These are phyloP conservation scores for Solanum acaule DNA, from an alignment of 257 asterid species.

Conservation along the genomic window DNA sequence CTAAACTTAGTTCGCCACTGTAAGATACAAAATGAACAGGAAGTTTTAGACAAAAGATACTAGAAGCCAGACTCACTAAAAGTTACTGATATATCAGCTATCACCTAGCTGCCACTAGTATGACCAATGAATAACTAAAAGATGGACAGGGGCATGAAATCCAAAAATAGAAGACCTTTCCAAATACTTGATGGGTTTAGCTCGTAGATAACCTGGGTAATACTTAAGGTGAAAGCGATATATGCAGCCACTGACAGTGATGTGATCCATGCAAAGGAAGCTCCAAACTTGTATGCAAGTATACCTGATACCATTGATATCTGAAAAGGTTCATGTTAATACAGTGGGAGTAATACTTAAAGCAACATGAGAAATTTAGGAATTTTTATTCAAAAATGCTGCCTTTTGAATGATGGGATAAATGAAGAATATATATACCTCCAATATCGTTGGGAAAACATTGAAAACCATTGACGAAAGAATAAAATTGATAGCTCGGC, in stretches of 20 bases:
- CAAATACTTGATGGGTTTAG: neutral
- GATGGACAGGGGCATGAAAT: neutral
- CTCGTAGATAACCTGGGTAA: constrained; percentile 64
- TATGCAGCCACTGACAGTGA: constrained; percentile 81
- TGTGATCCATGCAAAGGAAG: constrained; percentile 96
- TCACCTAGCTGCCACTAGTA: neutral
- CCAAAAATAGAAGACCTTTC: neutral
- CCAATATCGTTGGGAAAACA: constrained; percentile 85
- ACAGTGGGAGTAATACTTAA: constrained; percentile 7
- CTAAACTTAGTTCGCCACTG: constrained; percentile 99
- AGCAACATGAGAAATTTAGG: neutral
- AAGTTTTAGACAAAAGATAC: neutral
- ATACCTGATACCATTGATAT: constrained; percentile 94
- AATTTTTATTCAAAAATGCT: neutral
- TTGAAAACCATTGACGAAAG: constrained; percentile 95
- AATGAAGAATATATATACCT: constrained; percentile 37
- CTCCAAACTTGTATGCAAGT: constrained; percentile 96
- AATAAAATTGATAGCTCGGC: constrained; percentile 94
- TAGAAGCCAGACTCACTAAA: constrained; percentile 1
- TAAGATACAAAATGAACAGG: constrained; percentile 12
- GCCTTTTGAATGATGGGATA: neutral
- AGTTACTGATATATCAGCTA: neutral
- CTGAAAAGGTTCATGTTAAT: constrained; percentile 49
- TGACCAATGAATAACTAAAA: neutral
- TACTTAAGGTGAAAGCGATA: constrained; percentile 65